phyloP scores from a whole-genome alignment of 108 stramenopile genomes.

The Schizochytrium sp. region DNA sequence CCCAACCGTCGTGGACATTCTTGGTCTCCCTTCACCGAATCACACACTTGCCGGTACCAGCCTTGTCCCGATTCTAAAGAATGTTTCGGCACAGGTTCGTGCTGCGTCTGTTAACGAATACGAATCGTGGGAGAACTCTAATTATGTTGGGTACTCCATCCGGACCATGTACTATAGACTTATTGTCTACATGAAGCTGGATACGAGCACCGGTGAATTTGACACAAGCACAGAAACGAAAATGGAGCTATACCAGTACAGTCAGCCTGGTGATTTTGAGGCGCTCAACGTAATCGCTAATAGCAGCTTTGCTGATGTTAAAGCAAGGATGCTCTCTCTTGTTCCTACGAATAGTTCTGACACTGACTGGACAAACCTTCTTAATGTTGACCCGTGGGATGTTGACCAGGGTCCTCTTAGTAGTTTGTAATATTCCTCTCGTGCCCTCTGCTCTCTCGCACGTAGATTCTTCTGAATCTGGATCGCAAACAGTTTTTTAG shows the following conservation, averaged over 20 bases:
- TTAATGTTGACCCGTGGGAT: conserved; percentile 18
- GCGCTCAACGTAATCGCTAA: neutral
- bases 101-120: neutral
- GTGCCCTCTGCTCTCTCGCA: too few relatives aligned
- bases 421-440: too few relatives aligned
- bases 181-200: conserved; percentile 45
- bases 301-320: conserved; percentile 1
- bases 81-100: neutral
- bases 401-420: neutral
- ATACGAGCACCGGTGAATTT: neutral
- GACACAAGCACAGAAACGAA: neutral
- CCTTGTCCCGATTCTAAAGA: neutral
- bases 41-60: conserved; percentile 15
- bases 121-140: neutral
- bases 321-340: conserved; percentile 48
- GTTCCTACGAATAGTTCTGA: neutral
- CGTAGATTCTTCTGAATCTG: too few relatives aligned
- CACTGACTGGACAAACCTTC: conserved; percentile 48
- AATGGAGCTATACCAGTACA: conserved; percentile 56
- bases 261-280: conserved; percentile 58
- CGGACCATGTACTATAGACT: conserved; percentile 26
- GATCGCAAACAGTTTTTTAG: too few relatives aligned
- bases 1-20: neutral
- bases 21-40: neutral
- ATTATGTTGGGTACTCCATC: conserved; percentile 58